phyloP scores from a whole-genome alignment of 1,139 yeast genomes.

The Waltiozyma sp. region DNA sequence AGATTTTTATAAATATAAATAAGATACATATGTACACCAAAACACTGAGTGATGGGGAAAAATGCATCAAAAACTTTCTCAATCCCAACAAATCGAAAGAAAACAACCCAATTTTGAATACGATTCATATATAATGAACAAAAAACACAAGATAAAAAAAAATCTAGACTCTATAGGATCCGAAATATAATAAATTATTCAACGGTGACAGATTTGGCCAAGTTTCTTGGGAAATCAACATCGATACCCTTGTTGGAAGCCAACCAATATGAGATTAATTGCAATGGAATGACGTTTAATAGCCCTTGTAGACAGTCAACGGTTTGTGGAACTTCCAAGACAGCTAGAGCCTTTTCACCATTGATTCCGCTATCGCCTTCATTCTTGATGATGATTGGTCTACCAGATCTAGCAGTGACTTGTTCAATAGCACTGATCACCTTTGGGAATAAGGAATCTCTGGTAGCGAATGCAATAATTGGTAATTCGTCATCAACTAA shows the following conservation, averaged over 20 bases:
- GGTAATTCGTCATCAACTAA: conserved; percentile 91
- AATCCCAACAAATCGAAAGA: too few relatives aligned
- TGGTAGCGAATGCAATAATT: conserved; percentile 92
- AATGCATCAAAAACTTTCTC: too few relatives aligned
- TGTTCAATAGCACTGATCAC: conserved; percentile 94
- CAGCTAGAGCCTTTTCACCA: conserved; percentile 46
- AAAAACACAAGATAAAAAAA: not conserved
- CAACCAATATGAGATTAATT: conserved; percentile 94
- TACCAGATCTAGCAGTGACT: conserved; percentile 94
- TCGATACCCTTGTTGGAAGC: conserved; percentile 93
- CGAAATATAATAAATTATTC: conserved; percentile 24
- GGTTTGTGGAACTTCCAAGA: conserved; percentile 85
- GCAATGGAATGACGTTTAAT: conserved; percentile 88
- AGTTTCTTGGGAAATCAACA: conserved; percentile 97
- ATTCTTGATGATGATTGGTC: conserved; percentile 89
- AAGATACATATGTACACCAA: too few relatives aligned
- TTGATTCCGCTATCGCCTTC: conserved; percentile 67
- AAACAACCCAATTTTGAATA: not conserved
- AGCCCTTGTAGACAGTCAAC: conserved; percentile 97
- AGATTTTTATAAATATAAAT: too few relatives aligned
- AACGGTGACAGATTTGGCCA: conserved; percentile 97
- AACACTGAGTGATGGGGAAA: too few relatives aligned
- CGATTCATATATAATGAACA: not conserved
- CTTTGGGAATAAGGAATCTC: conserved; percentile 94
- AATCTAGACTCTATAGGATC: not conserved